Evolutionary conservation across 1,284 basidiomycete genomes (phyloP).

Genomic region (Fomitopsis pinicola): DNA sequence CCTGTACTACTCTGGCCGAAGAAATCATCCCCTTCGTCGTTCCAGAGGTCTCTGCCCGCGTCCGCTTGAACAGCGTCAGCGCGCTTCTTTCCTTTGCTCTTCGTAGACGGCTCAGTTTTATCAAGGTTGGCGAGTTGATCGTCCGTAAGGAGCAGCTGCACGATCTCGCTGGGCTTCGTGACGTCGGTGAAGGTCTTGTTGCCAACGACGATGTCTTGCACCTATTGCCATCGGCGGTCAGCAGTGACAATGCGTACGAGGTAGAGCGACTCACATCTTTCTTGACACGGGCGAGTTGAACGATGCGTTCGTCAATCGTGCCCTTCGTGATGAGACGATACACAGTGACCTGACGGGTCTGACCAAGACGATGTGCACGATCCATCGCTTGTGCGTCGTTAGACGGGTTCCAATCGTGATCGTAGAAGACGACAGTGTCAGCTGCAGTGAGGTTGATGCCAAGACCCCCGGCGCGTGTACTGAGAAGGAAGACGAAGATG

Average conservation of each 20-base stretch:
- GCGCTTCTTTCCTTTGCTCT: slow-evolving; percentile 34
- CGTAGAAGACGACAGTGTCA: slow-evolving; percentile 97
- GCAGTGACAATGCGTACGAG: not conserved
- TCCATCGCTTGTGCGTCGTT: slow-evolving; percentile 99
- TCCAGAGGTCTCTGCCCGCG: slow-evolving; percentile 67
- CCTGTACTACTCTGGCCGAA: slow-evolving; percentile 47
- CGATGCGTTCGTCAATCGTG: slow-evolving; percentile 98
- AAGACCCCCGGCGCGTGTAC: slow-evolving; percentile 94
- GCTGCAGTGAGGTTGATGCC: slow-evolving; percentile 99
- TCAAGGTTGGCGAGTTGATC: slow-evolving; percentile 77
- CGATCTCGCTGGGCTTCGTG: slow-evolving; percentile 95
- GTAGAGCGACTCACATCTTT: slow-evolving; percentile 72
- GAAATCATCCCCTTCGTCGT: slow-evolving; percentile 81
- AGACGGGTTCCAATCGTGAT: slow-evolving; percentile 99
- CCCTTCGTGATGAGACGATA: slow-evolving; percentile 96
- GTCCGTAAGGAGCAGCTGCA: slow-evolving; percentile 92
- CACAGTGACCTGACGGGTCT: slow-evolving; percentile 98
- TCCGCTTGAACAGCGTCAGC: slow-evolving; percentile 30
- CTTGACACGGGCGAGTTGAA: slow-evolving; percentile 91
- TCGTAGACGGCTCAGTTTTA: slow-evolving; percentile 35
- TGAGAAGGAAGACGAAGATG: slow-evolving; percentile 94
- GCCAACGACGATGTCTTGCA: slow-evolving; percentile 99
- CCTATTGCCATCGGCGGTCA: slow-evolving; percentile 41
- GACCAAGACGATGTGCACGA: slow-evolving; percentile 96
- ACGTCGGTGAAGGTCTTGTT: slow-evolving; percentile 92